These are phyloP conservation scores for Phytophthora niederhauseri DNA, from an alignment of 352 stramenopile genomes.

Conservation along the genomic window DNA sequence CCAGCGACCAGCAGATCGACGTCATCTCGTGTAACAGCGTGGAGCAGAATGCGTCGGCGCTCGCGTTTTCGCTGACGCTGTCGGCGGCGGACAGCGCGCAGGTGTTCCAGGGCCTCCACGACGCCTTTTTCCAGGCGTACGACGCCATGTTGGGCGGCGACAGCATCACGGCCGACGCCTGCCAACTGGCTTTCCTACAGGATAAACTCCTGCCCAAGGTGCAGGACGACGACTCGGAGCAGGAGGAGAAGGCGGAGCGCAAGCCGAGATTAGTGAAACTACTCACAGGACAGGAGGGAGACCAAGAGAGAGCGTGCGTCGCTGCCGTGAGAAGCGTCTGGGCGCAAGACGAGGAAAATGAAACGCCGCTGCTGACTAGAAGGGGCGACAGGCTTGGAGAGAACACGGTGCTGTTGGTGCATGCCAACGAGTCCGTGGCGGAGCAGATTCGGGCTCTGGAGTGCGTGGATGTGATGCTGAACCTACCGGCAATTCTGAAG, in stretches of 20 bases:
- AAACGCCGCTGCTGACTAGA: slow-evolving; percentile 66
- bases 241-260: slow-evolving; percentile 27
- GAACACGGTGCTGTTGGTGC: slow-evolving; percentile 65
- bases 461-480: slow-evolving; percentile 55
- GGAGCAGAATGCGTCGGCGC: slow-evolving; percentile 35
- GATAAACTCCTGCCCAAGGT: slow-evolving; percentile 56
- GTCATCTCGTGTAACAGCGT: slow-evolving; percentile 48
- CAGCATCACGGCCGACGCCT: slow-evolving; percentile 64
- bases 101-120: slow-evolving; percentile 61
- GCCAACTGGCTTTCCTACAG: slow-evolving; percentile 70
- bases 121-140: slow-evolving; percentile 68
- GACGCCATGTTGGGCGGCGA: slow-evolving; percentile 65
- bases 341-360: slow-evolving; percentile 37
- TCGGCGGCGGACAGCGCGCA: slow-evolving; percentile 38
- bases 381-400: slow-evolving; percentile 41
- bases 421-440: slow-evolving; percentile 41
- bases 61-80: slow-evolving; percentile 46
- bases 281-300: slow-evolving; percentile 12
- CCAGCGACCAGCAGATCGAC: slow-evolving; percentile 31
- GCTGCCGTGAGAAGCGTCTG: slow-evolving; percentile 42
- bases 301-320: slow-evolving; percentile 58
- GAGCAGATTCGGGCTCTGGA: slow-evolving; percentile 42
- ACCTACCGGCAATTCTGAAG: slow-evolving; percentile 67
- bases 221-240: slow-evolving; percentile 33
- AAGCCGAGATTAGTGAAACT: slow-evolving; percentile 69